A percentile compares a stretch with the other conserved stretches of the same genome.
These are phyloP conservation scores for Candida piceae DNA, from an alignment of 805 yeast genomes.

Conservation along the genomic window DNA sequence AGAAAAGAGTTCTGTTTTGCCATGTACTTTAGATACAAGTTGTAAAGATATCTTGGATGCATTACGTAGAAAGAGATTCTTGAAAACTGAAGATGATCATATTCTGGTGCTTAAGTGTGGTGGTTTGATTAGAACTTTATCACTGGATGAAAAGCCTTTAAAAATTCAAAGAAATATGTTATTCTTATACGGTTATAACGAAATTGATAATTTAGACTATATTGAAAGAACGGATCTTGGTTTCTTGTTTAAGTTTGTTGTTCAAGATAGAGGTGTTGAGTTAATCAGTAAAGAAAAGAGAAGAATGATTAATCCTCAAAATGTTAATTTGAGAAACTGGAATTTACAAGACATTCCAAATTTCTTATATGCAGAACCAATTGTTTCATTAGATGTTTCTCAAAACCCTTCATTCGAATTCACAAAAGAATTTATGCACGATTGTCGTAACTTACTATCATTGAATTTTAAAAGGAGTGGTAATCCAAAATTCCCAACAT, in stretches of 20 bases:
- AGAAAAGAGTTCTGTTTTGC: conserved; percentile 75
- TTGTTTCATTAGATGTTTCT: conserved; percentile 76
- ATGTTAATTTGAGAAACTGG: conserved; percentile 68
- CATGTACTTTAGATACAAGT: conserved; percentile 73
- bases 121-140: conserved; percentile 65
- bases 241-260: conserved; percentile 75
- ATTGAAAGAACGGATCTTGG: conserved; percentile 83
- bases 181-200: conserved; percentile 71
- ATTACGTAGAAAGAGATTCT: conserved; percentile 72
- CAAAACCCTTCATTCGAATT: conserved; percentile 80
- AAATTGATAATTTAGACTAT: conserved; percentile 68
- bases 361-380: conserved; percentile 74
- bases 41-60: conserved; percentile 67
- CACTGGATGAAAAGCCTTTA: conserved; percentile 70
- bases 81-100: conserved; percentile 65
- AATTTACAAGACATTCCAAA: conserved; percentile 83
- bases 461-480: conserved; percentile 70
- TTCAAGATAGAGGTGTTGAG: conserved; percentile 59
- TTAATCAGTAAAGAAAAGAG: conserved; percentile 27
- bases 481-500: conserved; percentile 66
- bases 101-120: conserved; percentile 75
- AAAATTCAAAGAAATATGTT: conserved; percentile 70
- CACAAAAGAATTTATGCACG: conserved; percentile 81
- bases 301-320: conserved; percentile 54
- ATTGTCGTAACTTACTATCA: conserved; percentile 61